These are phyloP conservation scores for Colletotrichum sp. DNA, from an alignment of 2,329 filamentous ascomycete species.

Conservation along the genomic window DNA sequence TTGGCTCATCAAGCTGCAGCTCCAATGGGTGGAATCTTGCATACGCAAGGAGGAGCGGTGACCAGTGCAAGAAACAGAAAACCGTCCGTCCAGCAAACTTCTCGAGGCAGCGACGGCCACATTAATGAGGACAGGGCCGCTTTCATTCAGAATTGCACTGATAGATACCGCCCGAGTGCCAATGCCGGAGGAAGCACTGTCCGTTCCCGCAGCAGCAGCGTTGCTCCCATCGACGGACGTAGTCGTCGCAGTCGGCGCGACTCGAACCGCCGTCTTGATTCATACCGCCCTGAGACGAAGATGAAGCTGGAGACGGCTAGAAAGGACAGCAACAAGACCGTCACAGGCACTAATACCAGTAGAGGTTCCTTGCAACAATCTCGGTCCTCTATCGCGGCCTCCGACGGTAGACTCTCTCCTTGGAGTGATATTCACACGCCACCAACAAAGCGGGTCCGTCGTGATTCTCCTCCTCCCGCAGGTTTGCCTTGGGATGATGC, in stretches of 20 bases:
- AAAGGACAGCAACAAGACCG: not conserved
- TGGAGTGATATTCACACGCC: constrained; percentile 27
- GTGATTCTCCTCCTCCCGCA: not conserved
- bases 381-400: not conserved
- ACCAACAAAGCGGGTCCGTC: not conserved
- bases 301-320: not conserved
- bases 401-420: constrained; percentile 28
- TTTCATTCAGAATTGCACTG: not conserved
- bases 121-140: constrained; percentile 3
- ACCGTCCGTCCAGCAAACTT: not conserved
- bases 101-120: not conserved
- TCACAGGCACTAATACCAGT: not conserved
- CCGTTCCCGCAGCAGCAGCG: not conserved
- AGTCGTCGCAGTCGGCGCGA: not conserved
- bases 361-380: not conserved
- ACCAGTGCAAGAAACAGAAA: not conserved
- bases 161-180: not conserved
- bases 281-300: not conserved
- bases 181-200: not conserved
- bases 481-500: not conserved
- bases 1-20: not conserved
- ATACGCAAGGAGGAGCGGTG: not conserved
- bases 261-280: not conserved
- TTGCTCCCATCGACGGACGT: not conserved
- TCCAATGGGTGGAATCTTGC: not conserved